Conservation (phyloP, 192 early-diverging fungal species). For the Entomortierella parvispora region DNA sequence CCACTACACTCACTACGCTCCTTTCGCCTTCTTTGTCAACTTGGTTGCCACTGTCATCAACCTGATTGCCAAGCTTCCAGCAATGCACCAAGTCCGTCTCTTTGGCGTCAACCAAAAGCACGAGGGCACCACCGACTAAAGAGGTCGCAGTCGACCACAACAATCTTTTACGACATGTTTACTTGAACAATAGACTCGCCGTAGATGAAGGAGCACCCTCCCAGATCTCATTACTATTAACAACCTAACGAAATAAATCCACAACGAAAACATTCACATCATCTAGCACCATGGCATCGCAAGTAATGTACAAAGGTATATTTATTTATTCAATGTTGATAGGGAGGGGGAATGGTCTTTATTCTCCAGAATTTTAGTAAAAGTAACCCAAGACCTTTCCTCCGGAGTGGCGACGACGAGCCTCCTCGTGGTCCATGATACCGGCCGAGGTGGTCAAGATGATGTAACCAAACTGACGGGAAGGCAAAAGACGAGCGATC, state of each 20-base stretch:
- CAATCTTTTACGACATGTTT: no score
- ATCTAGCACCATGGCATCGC: not conserved
- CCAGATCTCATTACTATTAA: no score
- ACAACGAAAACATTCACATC: not conserved
- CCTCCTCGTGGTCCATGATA: slow-evolving; percentile 99
- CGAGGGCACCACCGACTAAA: slow-evolving; percentile 37
- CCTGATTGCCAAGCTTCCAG: slow-evolving; percentile 92
- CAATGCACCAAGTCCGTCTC: slow-evolving; percentile 89
- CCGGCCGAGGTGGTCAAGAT: slow-evolving; percentile 88
- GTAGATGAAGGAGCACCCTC: no score
- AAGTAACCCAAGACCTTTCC: slow-evolving; percentile 92
- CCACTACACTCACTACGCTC: slow-evolving; percentile 96
- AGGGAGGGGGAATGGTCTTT: no score
- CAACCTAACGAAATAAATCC: not conserved
- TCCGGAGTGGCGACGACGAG: slow-evolving; percentile 93
- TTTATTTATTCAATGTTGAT: no score
- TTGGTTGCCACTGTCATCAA: slow-evolving; percentile 84
- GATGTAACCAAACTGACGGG: slow-evolving; percentile 97
- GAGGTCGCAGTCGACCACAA: no score
- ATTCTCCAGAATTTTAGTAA: slow-evolving; percentile 7
- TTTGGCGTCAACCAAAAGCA: slow-evolving; percentile 88
- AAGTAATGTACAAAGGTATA: no score
- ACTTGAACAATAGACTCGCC: no score
- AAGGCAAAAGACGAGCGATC: slow-evolving; percentile 94
- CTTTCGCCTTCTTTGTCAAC: slow-evolving; percentile 91